phyloP scores from a whole-genome alignment of 169 alveolate genomes.

The Plasmodium cynomolgi region DNA sequence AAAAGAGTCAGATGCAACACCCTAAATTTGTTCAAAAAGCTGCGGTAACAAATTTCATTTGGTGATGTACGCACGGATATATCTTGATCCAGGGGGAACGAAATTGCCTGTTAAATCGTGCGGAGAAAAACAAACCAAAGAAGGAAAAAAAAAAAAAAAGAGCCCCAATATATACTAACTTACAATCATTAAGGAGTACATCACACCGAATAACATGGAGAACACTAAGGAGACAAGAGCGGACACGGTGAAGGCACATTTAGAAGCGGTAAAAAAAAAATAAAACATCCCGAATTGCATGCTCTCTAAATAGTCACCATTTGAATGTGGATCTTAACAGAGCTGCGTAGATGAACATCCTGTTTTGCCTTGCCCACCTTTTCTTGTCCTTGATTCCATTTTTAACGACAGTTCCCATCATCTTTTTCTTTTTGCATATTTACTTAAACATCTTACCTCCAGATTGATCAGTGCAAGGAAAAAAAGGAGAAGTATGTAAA shows the following conservation, averaged over 20 bases:
- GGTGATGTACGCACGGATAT: background rate
- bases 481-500: conserved; percentile 78
- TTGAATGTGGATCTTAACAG: background rate
- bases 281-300: background rate
- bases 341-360: background rate
- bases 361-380: background rate
- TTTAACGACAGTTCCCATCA: background rate
- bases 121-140: background rate
- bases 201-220: conserved; percentile 29
- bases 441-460: background rate
- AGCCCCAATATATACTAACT: background rate
- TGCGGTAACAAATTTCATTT: conserved; percentile 22
- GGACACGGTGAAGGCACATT: conserved; percentile 49
- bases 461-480: conserved; percentile 78
- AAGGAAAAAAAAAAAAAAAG: background rate
- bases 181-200: background rate
- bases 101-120: background rate
- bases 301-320: background rate
- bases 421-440: background rate
- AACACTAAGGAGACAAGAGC: conserved; percentile 1
- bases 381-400: conserved; percentile 4
- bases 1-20: conserved; percentile 73
- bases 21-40: conserved; percentile 50
- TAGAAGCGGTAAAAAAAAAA: conserved; percentile 59
- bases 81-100: background rate